Evolutionary conservation across 768 basidiomycete species (phyloP).

Genomic region (Kwoniella newhampshirensis): DNA sequence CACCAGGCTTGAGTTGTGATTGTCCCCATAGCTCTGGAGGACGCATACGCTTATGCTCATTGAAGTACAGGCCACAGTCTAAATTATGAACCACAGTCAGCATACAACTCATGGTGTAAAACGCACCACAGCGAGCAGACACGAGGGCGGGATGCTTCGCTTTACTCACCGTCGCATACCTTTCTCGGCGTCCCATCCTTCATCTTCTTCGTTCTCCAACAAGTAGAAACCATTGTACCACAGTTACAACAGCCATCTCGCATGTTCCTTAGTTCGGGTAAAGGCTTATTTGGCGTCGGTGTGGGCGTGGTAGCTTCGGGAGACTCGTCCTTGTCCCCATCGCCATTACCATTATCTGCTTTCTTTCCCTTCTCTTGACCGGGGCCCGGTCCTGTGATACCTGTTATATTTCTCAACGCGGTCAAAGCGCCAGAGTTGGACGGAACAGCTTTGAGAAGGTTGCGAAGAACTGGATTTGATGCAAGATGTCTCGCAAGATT

Average conservation of each 20-base stretch:
- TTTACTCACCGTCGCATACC: constrained; percentile 44
- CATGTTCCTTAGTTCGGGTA: neutral
- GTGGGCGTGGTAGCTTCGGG: constrained; percentile 23
- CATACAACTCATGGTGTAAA: too few relatives aligned
- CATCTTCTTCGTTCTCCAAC: constrained; percentile 38
- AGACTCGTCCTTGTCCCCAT: constrained; percentile 16
- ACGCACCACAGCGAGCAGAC: too few relatives aligned
- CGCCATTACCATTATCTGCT: constrained; percentile 2
- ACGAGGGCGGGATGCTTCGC: too few relatives aligned
- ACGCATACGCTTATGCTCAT: constrained; percentile 44
- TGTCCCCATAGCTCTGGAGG: constrained; percentile 39
- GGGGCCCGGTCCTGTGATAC: constrained; percentile 9
- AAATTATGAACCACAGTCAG: neutral
- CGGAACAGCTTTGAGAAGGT: constrained; percentile 41
- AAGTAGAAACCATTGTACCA: constrained; percentile 27
- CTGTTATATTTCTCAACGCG: constrained; percentile 15
- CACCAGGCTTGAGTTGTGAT: constrained; percentile 1
- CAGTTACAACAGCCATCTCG: constrained; percentile 43
- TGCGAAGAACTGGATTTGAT: constrained; percentile 36
- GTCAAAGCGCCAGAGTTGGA: constrained; percentile 12
- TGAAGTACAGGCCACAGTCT: constrained; percentile 47
- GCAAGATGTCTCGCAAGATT: constrained; percentile 35
- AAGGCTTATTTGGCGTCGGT: constrained; percentile 7
- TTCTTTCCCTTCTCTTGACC: constrained; percentile 9
- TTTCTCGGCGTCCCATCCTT: constrained; percentile 40